These are phyloP conservation scores for Populus tremula DNA, from an alignment of 345 rosid species.

Conservation along the genomic window DNA sequence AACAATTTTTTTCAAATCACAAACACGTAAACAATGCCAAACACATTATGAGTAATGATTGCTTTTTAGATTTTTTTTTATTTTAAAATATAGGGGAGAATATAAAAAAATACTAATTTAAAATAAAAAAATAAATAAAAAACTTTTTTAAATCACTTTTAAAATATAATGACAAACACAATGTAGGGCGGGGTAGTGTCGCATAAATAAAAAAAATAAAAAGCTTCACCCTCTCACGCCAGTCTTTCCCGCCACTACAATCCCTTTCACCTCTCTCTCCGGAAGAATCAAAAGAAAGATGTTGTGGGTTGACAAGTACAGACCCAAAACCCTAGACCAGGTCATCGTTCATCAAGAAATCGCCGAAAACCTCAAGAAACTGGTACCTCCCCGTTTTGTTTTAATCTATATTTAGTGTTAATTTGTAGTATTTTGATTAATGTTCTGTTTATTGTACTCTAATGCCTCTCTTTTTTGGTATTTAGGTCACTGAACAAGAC, in stretches of 20 bases:
- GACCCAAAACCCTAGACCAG: slow-evolving; percentile 86
- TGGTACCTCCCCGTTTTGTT: slow-evolving; percentile 39
- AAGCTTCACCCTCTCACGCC: not conserved
- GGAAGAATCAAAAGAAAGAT: slow-evolving; percentile 31
- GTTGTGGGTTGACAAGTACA: slow-evolving; percentile 99
- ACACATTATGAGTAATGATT: too few relatives aligned
- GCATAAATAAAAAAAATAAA: too few relatives aligned
- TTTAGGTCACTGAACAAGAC: slow-evolving; percentile 85
- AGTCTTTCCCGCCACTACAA: slow-evolving; percentile 19
- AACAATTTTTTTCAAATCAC: too few relatives aligned
- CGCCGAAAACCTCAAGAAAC: slow-evolving; percentile 82
- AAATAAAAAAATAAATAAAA: too few relatives aligned
- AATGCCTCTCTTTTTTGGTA: not conserved
- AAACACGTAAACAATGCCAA: too few relatives aligned
- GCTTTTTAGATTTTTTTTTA: too few relatives aligned
- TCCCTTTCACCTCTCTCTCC: not conserved
- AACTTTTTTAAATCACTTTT: too few relatives aligned
- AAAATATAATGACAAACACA: too few relatives aligned
- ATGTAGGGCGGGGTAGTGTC: too few relatives aligned
- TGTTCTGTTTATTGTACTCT: not conserved
- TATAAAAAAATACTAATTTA: too few relatives aligned
- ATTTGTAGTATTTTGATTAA: not conserved
- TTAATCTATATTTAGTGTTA: not conserved
- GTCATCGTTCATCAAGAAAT: slow-evolving; percentile 73
- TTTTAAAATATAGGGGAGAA: too few relatives aligned